Evolutionary conservation across 176 grass and related monocot species (phyloP).

Genomic region (Carex pumila): DNA sequence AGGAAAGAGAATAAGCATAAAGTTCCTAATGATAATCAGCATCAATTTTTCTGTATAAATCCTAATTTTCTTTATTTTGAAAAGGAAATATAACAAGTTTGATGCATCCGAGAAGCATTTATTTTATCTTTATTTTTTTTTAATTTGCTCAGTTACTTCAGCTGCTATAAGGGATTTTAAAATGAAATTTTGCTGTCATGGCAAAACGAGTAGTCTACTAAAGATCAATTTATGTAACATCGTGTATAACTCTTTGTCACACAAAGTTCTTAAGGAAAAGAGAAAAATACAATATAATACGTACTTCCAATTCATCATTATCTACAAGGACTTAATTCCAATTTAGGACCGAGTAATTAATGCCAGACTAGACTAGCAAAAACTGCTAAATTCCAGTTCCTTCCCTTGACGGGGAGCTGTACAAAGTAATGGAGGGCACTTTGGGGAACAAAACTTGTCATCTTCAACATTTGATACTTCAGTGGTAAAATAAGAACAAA

Average conservation of each 20-base stretch:
- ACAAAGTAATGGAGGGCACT: background rate
- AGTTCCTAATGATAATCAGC: slow-evolving; percentile 27
- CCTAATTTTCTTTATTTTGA: background rate
- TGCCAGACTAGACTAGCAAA: background rate
- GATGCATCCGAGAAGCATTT: background rate
- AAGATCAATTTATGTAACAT: background rate
- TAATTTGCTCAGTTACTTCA: background rate
- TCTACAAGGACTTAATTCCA: background rate
- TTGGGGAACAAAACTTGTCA: background rate
- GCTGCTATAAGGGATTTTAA: background rate
- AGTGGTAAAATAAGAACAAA: background rate
- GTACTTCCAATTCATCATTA: background rate
- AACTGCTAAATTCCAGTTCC: background rate
- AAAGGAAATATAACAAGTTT: background rate
- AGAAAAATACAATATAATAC: background rate
- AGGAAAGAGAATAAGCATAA: slow-evolving; percentile 21
- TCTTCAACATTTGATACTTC: background rate
- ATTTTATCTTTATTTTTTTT: background rate
- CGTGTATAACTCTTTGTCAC: background rate
- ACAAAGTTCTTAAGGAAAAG: background rate
- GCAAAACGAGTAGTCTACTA: background rate
- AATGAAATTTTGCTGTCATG: background rate
- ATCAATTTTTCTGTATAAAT: background rate
- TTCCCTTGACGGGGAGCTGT: background rate
- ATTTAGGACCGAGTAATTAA: background rate